Evolutionary conservation across 441 rosid species (phyloP), one percentile per base, ranked within the genome.

Genomic region (Euphorbia corollata): DNA sequence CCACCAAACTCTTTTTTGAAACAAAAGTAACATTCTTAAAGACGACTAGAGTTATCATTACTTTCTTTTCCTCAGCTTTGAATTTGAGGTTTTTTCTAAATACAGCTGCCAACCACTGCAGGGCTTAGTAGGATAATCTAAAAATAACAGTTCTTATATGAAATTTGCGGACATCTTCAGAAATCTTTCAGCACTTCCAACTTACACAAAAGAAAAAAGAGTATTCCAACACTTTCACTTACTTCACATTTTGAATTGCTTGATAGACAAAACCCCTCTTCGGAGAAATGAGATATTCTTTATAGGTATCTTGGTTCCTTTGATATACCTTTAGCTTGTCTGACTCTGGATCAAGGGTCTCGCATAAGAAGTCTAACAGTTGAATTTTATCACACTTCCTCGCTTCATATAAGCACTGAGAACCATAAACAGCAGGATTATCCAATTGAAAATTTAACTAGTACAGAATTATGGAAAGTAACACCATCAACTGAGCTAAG

Each of bases 291-390:
- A 66, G 65, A 71, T 69, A 47, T 36, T 70, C 74, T 73, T 64
- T 75, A 67, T 50, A 18, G 24, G 27, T 47, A 8, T 58, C 68
- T 64, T 56, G 53, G 58, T 43, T 64, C 64, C 68, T 73, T 64
- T 78, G 71, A 61, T 76, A 78, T 68, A 61, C 75, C 78, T 74
- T 79, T 64, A 74, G 69, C 68, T 71, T 78, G 71, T 68, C 78
- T 58, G 82, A 78, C 61, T 81, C 85, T 41, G 93, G 96, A 82
- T 91, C 88, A 78, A 88, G 90, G 70, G 87, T 88, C 78, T 94
- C 99, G 34, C 96, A 89, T 39, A 84, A 74, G 43, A 91, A 74
- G 88, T 91, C 99, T 24, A 94, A 82, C 64, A 94, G 75, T 65
- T 75, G 82, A 70, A 91, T 68, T 66, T 83, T 79, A 71, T 80